Base-by-base conservation (phyloP, 116 monocot species). In the Papilionanthe hybrid region DNA sequence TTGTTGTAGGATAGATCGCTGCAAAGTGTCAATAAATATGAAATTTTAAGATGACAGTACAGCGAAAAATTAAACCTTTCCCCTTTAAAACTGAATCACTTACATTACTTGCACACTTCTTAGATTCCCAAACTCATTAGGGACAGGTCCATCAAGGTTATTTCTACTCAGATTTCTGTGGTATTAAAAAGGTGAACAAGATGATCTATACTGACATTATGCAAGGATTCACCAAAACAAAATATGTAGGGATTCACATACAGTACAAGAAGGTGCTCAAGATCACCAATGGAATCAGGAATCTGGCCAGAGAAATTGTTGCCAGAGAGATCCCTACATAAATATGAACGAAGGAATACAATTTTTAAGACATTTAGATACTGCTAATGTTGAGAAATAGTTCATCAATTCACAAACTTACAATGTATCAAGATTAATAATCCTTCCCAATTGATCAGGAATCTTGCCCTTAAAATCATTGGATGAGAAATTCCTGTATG, bases 91-190 rank as follows among this genome's bases (percentile, higher is more conserved):
- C 1, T 41, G 5, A 10, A n/a, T 10, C 9, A 89, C 91, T 72
- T 86, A 93, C 98, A 98, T 86, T 81, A 93, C 80, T 93, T 94
- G 93, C 77, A 94, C 88, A 78, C 98, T 98, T 85, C 98, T 89
- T 55, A 98, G 91, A 78, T 94, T 94, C 12, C 94, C 92, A 75
- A 94, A 94, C 81, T 98, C 98, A 7, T 83, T 81, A 60, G 98
- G 92, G 19, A 94, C 56, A 67, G 63, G 50, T 48, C 90, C 93
- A 82, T 29, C 79, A 44, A 98, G 82, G 60, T 83, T 68, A 68
- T 98, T 98, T 81, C 83, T 86, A 80, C 98, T 98, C 80, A 98
- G 73, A 75, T 94, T 94, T 81, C 98, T 95, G 73, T 44, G 18
- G 42, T 55, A 69, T 49, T 17, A 75, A 49, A 11, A 49, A 49